Evolutionary conservation across 805 yeast genomes (phyloP), one percentile per base, ranked within the genome.

Genomic region (Metschnikowia drakensbergensis): DNA sequence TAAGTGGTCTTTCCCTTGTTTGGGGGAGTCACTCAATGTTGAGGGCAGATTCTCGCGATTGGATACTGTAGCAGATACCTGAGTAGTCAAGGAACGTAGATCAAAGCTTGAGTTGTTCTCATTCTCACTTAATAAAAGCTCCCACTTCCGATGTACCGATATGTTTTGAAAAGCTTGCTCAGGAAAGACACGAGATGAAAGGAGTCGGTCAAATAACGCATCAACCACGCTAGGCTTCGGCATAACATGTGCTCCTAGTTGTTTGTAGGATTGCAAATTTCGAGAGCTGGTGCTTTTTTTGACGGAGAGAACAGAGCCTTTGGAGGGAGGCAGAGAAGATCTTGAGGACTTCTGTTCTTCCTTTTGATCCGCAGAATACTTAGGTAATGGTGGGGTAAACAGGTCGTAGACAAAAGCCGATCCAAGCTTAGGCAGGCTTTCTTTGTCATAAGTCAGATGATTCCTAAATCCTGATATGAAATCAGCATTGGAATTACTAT

Each of bases 121-220:
- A 51, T 62, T 66, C 51, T 73, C 77, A 37, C 70, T 54, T n/a
- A 72, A 55, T 10, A 73, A 57, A 10, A 73, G 58, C 53, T 73
- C 76, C 77, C 77, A 73, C 53, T 73, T 73, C 25, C 77, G 53
- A 42, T 59, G 64, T 3, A 68, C 58, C 4, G 74, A 58, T 44
- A 62, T 66, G 23, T 64, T 66, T 35, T 65, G 56, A 46, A 72
- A 57, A 1, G 68, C 58, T 40, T 58, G 62, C n/a, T 63, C 70
- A 1, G 73, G 61, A 45, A 73, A 72, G 0, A 63, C 74, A 39
- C 77, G 57, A 4, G 62, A 61, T 3, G 72, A 60, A 4, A 73
- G 58, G n/a, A 73, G 53, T 41, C 62, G 59, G 45, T 72, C 75
- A 51, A 73, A 73, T n/a, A 72, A 55, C 4, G 50, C 55, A 45